Base-by-base conservation (phyloP, 768 basidiomycete species). In the Russula foetens region DNA sequence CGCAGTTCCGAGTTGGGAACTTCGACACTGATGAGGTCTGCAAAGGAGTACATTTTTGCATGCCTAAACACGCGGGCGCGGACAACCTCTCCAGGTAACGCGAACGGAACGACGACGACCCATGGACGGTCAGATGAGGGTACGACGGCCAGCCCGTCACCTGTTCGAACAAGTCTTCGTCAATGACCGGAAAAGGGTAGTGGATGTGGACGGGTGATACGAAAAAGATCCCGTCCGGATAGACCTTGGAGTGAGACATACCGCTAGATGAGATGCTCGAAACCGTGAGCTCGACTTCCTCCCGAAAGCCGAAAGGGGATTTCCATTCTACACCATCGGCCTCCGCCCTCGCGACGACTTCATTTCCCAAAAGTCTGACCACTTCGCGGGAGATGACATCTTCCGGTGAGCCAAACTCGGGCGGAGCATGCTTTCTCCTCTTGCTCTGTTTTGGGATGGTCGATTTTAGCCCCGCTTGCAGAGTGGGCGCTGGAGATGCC, bases 91-190 rank as follows among this genome's bases (percentile, higher is more conserved):
- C 86, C 86, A 0, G 93, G 92, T 9, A 98, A 79, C 1, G 85
- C 81, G 65, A 94, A 90, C 0, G 96, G 96, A 0, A 88, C 82
- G 35, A 91, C 77, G 38, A 98, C 76, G 0, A 86, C 86, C 92
- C 96, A 98, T 24, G 85, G 80, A 0, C 78, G 77, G 56, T 73
- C 70, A 7, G 78, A 71, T 0, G 73, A 71, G 11, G 78, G 75
- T 4, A 80, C 76, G 12, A 81, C 67, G 0, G 84, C 88, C 15
- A 92, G 75, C 0, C 84, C 86, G 64, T 85, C 83, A 53, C 88
- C 90, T 90, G 71, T 0, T 54, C 48, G 29, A 29, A 21, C 11
- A 12, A 5, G 14, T 54, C 38, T 29, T 24, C 21, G 43, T 50
- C 43, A 52, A 35, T 12, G 43, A n/a, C 29, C 7, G 24, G n/a